Evolutionary conservation across 2,329 filamentous ascomycete genomes (phyloP).

Genomic region (Sclerotiophoma versabilis): DNA sequence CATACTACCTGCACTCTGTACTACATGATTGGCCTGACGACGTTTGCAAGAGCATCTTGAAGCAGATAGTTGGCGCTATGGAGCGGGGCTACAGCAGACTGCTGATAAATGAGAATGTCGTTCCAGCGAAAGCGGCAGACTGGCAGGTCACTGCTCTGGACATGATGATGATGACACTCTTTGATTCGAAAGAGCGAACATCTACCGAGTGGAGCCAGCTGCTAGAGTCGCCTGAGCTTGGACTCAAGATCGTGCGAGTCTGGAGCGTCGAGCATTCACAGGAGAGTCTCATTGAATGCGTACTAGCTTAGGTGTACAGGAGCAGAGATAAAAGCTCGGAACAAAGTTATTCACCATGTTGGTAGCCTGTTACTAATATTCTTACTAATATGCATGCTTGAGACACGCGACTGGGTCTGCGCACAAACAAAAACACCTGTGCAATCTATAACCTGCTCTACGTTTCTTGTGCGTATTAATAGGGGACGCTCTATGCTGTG

Average conservation of each 20-base stretch:
- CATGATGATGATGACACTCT: constrained; percentile 12
- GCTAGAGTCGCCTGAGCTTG: background rate
- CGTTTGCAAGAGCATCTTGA: background rate
- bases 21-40: background rate
- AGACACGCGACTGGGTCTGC: too few relatives aligned
- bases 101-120: constrained; percentile 17
- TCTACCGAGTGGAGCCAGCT: background rate
- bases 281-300: background rate
- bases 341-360: too few relatives aligned
- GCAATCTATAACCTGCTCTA: too few relatives aligned
- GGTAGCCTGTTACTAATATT: too few relatives aligned
- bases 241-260: background rate
- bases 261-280: background rate
- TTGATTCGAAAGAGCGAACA: background rate
- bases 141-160: constrained; percentile 16
- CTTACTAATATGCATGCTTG: too few relatives aligned
- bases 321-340: too few relatives aligned
- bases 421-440: too few relatives aligned
- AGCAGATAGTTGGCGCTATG: constrained; percentile 5
- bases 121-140: constrained; percentile 13
- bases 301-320: background rate
- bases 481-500: too few relatives aligned
- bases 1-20: background rate
- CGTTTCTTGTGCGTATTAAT: too few relatives aligned
- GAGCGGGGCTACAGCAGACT: constrained; percentile 16